phyloP scores from a whole-genome alignment of 1,139 yeast species.

The Blastobotrys petasosporus region DNA sequence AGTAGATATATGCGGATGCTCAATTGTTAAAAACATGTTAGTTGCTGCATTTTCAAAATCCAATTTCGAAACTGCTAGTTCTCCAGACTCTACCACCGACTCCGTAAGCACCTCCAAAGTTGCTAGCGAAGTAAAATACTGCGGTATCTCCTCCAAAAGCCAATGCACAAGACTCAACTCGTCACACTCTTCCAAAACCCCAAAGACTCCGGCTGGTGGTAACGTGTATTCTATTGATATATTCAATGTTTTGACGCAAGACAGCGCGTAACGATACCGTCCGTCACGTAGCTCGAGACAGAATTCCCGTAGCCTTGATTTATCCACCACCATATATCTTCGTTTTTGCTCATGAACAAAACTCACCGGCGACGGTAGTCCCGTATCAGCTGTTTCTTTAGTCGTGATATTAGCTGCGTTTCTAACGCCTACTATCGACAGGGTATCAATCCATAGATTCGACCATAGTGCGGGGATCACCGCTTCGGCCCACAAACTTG shows the following conservation, averaged over 20 bases:
- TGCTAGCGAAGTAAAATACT: conserved; percentile 9
- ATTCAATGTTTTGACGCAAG: conserved; percentile 8
- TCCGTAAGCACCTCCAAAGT: conserved; percentile 10
- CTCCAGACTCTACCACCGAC: conserved; percentile 5
- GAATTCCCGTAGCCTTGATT: conserved; percentile 7
- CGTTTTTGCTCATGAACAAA: conserved; percentile 9
- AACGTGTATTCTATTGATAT: conserved; percentile 8
- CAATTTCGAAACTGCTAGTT: conserved; percentile 9
- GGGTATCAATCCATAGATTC: conserved; percentile 9
- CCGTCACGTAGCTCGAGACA: conserved; percentile 8
- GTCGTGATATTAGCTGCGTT: conserved; percentile 5
- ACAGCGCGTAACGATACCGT: conserved; percentile 4
- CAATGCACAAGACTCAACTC: conserved; percentile 11
- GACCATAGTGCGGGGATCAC: conserved; percentile 11
- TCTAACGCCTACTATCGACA: conserved; percentile 7
- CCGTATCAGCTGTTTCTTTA: conserved; percentile 7
- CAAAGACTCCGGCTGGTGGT: conserved; percentile 5
- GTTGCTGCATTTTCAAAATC: conserved; percentile 11
- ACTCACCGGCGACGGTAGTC: conserved; percentile 1
- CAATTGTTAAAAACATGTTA: conserved; percentile 9
- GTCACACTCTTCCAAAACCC: conserved; percentile 8
- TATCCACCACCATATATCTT: conserved; percentile 9
- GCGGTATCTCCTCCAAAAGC: conserved; percentile 11
- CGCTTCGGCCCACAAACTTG: conserved; percentile 2
- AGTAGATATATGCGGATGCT: conserved; percentile 6